Conservation (phyloP, 2,329 filamentous ascomycete genomes). For the Didymella pinodella region DNA sequence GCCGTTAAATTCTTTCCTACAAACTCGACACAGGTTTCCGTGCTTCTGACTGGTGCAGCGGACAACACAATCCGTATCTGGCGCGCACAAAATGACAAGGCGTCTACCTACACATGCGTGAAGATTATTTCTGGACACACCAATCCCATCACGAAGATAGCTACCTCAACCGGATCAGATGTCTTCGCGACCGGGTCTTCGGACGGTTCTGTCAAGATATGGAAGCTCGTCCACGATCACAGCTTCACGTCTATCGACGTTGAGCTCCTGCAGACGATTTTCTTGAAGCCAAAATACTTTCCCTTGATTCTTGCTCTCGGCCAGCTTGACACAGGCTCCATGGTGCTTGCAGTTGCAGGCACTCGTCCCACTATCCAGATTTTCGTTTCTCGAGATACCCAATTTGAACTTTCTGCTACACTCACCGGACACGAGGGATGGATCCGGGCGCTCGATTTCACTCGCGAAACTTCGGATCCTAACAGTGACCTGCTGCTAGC, state of each 20-base stretch:
- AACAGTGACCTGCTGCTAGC: slow-evolving; percentile 79
- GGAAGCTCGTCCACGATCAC: slow-evolving; percentile 64
- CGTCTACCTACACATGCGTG: slow-evolving; percentile 50
- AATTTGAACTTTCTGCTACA: slow-evolving; percentile 77
- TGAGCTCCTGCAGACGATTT: slow-evolving; percentile 62
- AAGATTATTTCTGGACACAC: slow-evolving; percentile 70
- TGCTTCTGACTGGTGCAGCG: slow-evolving; percentile 80
- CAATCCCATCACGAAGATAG: slow-evolving; percentile 74
- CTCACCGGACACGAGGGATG: slow-evolving; percentile 92
- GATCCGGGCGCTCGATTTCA: slow-evolving; percentile 86
- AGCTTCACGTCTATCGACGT: slow-evolving; percentile 36
- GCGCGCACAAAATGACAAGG: slow-evolving; percentile 46
- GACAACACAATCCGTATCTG: slow-evolving; percentile 78
- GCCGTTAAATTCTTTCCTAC: slow-evolving; percentile 78
- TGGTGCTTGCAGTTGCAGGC: slow-evolving; percentile 83
- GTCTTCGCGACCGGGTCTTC: slow-evolving; percentile 68
- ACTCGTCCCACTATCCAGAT: slow-evolving; percentile 85
- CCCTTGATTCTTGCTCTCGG: slow-evolving; percentile 78
- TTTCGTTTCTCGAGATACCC: slow-evolving; percentile 66
- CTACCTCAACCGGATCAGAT: slow-evolving; percentile 54
- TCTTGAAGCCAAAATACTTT: slow-evolving; percentile 79
- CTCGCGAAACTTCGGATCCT: slow-evolving; percentile 63
- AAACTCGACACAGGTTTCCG: slow-evolving; percentile 57
- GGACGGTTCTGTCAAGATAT: slow-evolving; percentile 70
- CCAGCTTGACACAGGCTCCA: slow-evolving; percentile 62